Conservation (phyloP, 2,329 filamentous ascomycete species). For the Periconia digitata region DNA sequence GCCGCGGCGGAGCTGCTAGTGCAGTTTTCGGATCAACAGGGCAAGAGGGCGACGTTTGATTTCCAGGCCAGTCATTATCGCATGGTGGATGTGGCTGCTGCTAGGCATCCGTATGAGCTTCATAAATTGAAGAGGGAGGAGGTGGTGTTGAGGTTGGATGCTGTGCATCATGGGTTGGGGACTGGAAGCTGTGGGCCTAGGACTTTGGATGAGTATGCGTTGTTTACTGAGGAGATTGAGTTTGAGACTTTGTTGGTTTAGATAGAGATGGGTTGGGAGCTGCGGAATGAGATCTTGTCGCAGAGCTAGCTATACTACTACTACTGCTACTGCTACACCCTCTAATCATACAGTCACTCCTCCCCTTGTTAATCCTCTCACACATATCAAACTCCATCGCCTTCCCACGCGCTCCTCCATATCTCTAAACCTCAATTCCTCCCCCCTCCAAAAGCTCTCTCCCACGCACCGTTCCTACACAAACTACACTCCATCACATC, state of each 20-base stretch:
- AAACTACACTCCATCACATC: too few species aligned
- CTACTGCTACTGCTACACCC: too few species aligned
- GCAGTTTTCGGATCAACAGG: constrained; percentile 27
- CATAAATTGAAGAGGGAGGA: constrained; percentile 55
- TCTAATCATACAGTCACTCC: too few species aligned
- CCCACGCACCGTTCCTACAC: too few species aligned
- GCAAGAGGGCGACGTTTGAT: constrained; percentile 28
- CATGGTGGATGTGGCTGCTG: constrained; percentile 56
- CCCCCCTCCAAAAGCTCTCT: too few species aligned
- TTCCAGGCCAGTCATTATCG: constrained; percentile 61
- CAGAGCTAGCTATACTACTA: too few species aligned
- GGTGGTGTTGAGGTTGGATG: constrained; percentile 61
- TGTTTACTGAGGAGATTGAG: constrained; percentile 41
- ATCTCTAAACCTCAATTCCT: too few species aligned
- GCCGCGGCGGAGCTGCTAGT: constrained; percentile 19
- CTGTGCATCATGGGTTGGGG: constrained; percentile 63
- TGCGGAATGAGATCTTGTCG: background rate
- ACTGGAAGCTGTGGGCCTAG: constrained; percentile 64
- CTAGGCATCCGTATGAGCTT: constrained; percentile 66
- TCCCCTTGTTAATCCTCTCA: too few species aligned
- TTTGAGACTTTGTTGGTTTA: constrained; percentile 34
- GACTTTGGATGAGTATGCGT: constrained; percentile 44
- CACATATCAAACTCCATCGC: too few species aligned
- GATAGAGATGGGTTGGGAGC: background rate
- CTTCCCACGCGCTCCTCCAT: too few species aligned